A percentile compares a stretch with the other conserved stretches of the same genome.
These are phyloP conservation scores for Phytophthora fragariae DNA, from an alignment of 352 stramenopile species.

Conservation along the genomic window DNA sequence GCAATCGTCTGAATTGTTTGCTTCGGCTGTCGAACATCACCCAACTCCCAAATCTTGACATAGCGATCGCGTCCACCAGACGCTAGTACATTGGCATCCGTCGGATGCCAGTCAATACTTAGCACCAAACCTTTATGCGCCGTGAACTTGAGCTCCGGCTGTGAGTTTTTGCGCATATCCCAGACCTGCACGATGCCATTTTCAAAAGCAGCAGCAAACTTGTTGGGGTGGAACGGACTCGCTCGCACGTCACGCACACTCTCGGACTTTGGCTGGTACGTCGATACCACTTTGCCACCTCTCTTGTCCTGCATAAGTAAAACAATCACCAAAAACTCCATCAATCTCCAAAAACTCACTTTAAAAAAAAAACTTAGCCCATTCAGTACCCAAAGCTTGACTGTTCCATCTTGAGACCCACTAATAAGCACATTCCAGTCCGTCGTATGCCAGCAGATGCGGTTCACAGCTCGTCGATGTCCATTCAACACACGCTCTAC, in stretches of 20 bases:
- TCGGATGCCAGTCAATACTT: conserved; percentile 86
- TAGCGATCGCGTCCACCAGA: conserved; percentile 86
- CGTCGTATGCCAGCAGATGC: conserved; percentile 88
- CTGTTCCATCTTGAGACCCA: conserved; percentile 86
- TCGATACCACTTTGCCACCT: conserved; percentile 69
- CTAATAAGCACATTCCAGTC: conserved; percentile 86
- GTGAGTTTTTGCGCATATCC: conserved; percentile 85
- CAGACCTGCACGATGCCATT: conserved; percentile 90
- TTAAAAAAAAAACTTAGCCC: neutral
- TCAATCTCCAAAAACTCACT: neutral
- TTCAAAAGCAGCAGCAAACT: conserved; percentile 87
- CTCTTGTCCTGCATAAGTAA: conserved; percentile 65
- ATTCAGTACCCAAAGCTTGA: conserved; percentile 83
- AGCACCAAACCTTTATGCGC: conserved; percentile 88
- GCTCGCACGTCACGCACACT: conserved; percentile 86
- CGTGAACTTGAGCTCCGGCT: conserved; percentile 87
- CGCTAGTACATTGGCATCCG: conserved; percentile 70
- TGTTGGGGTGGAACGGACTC: conserved; percentile 76
- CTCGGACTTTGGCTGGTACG: conserved; percentile 88
- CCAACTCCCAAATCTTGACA: conserved; percentile 88
- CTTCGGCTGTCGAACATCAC: conserved; percentile 72
- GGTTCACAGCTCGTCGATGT: conserved; percentile 86
- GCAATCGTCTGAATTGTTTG: conserved; percentile 91
- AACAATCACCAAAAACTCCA: neutral
- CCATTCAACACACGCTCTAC: conserved; percentile 82